Evolutionary conservation across 441 rosid genomes (phyloP), one percentile per base, ranked within the genome.

Genomic region (Populus hybrid): DNA sequence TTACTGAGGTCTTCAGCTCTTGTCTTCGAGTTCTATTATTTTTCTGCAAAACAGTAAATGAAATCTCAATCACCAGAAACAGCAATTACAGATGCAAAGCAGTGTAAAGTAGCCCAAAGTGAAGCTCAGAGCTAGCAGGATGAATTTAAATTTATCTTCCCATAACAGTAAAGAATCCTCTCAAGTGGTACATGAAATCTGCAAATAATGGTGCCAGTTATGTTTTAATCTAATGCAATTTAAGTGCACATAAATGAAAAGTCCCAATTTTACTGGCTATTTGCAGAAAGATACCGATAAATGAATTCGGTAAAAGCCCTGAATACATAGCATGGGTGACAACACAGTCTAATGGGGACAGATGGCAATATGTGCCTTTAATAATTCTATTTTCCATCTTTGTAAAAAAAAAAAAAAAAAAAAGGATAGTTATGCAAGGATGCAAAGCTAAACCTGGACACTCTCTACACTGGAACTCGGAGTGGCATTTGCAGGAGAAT

Each of bases 1-100:
- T 90, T n/a, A 95, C 90, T 4, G 97, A 90, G 76, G 88, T 74
- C 78, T 88, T 85, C 76, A 90, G 85, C 68, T 87, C 89, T 45
- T 77, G 83, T 82, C 81, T 88, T 79, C 67, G 82, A 68, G 77
- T 68, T 79, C 59, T 80, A 28, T 29, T 76, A 82, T 75, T 78
- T 83, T 78, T 85, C 99, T 92, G 78, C 35, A 21, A 74, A 71
- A 79, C 59, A 38, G 40, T 7, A 65, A 71, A 6, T 68, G 40
- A 35, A 16, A 9, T 40, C 33, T 56, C 79, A 72, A 67, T 68
- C 11, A 29, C 64, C 29, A 40, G 61, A 75, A 59, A 24, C 14
- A 73, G 29, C 20, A 11, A 23, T 6, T 21, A 26, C 8, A 50
- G 21, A 50, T 50, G 59, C 59, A 50, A 16, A 14, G 21, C 21